Evolutionary conservation across 331 rosid species (phyloP), one percentile per base, ranked within the genome.

Genomic region (Rosa hybrid): DNA sequence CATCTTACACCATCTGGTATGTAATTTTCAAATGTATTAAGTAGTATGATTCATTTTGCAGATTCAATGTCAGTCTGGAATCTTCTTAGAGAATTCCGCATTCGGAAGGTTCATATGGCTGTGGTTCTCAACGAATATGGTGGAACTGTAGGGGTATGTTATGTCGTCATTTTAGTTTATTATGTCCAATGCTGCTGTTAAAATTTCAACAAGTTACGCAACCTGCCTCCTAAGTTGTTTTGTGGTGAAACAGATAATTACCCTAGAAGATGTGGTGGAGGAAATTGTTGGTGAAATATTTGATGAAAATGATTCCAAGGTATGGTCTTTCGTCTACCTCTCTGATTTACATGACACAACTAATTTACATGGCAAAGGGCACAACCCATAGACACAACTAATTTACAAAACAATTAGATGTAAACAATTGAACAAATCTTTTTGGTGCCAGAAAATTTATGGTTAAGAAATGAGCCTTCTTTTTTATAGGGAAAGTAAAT

Each of bases 31-130:
- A 54, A 59, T 65, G 63, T 68, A 75, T 79, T 54, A 81, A 68
- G 80, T 84, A 74, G 82, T 83, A 49, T 83, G 54, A 69, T 30
- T 68, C 76, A 49, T 85, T 82, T 77, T 93, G 86, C 92, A 96
- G 99, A 96, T 93, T 93, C 98, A 78, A 96, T 96, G 99, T 96
- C 95, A 42, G 98, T 96, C 69, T 96, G 99, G 99, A 93, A 96
- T 92, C 99, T 96, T 90, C 99, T 96, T 75, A 89, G 99, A 84
- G 99, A 96, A 90, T 96, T 96, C 67, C 92, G 98, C 82, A 93
- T 96, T 86, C 90, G 98, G 84, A 93, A 96, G 82, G 99, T 96
- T 86, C 99, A 96, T 97, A 96, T 96, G 98, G 99, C 99, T 23
- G 97, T 96, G 62, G 98, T 96, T 81, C 97, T 92, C 77, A 96